These are phyloP conservation scores for Inonotus hispidus DNA, from an alignment of 1,284 basidiomycete species.

Conservation along the genomic window DNA sequence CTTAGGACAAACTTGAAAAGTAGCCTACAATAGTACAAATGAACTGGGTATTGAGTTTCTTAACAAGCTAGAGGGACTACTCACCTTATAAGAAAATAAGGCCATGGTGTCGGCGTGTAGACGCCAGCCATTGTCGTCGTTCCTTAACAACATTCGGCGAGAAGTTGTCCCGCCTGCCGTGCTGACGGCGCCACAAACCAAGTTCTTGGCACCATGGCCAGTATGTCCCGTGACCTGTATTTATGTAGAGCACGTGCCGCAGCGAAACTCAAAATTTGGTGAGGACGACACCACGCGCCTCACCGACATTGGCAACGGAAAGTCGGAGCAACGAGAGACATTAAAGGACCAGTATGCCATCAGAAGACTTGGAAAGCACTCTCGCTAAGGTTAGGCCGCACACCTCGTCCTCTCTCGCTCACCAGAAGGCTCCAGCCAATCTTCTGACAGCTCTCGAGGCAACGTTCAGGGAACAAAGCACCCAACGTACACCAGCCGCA, in stretches of 20 bases:
- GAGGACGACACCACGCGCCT: background rate
- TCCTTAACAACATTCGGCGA: background rate
- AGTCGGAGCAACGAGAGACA: background rate
- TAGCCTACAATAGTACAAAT: constrained; percentile 34
- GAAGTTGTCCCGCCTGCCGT: background rate
- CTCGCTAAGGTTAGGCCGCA: constrained; percentile 88
- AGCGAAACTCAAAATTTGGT: constrained; percentile 9
- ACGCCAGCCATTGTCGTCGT: constrained; percentile 5
- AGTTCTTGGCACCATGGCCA: background rate
- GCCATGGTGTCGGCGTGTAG: constrained; percentile 49
- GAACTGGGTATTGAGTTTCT: no score
- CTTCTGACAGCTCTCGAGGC: constrained; percentile 87
- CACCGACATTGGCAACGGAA: background rate
- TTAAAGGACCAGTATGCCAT: background rate
- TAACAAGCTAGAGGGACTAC: no score
- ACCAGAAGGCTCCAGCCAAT: constrained; percentile 89
- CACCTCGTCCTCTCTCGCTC: constrained; percentile 71
- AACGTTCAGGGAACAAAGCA: constrained; percentile 76
- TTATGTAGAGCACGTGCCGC: background rate
- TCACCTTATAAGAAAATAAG: constrained; percentile 62
- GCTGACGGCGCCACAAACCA: background rate
- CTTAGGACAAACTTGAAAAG: constrained; percentile 76
- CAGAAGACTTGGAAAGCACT: constrained; percentile 47
- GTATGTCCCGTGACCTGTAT: background rate
- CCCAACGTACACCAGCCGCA: constrained; percentile 70